phyloP scores from a whole-genome alignment of 148 eudicot genomes.

The Linanthus parryae region DNA sequence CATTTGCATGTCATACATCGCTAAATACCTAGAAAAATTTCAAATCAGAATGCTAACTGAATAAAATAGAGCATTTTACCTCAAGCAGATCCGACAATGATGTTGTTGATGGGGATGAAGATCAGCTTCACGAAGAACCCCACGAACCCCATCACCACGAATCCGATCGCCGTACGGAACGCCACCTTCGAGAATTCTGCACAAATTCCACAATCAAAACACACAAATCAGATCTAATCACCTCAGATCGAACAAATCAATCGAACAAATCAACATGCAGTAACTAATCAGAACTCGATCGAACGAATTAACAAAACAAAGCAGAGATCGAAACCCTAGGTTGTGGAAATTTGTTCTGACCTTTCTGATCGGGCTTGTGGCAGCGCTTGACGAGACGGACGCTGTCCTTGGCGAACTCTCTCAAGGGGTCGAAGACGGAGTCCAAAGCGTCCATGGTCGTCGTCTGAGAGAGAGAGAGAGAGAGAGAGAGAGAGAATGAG shows the following conservation, averaged over 20 bases:
- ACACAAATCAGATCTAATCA: no score
- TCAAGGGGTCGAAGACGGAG: slow-evolving; percentile 51
- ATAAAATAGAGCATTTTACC: slow-evolving; percentile 3
- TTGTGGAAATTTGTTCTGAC: slow-evolving; percentile 19
- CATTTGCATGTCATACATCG: no score
- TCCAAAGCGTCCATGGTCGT: slow-evolving; percentile 48
- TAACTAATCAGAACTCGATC: no score
- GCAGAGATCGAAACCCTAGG: no score
- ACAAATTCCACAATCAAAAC: no score
- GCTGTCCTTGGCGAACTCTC: slow-evolving; percentile 67
- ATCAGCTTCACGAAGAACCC: slow-evolving; percentile 46
- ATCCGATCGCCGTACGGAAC: slow-evolving; percentile 32
- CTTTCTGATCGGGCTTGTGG: slow-evolving; percentile 77
- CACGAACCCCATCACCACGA: slow-evolving; percentile 41
- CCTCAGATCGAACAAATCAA: no score
- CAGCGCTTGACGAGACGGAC: slow-evolving; percentile 62
- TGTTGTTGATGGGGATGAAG: slow-evolving; percentile 41
- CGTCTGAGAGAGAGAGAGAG: background rate
- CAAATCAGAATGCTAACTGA: no score
- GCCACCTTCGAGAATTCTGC: slow-evolving; percentile 42
- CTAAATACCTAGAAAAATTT: no score
- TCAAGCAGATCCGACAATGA: slow-evolving; percentile 42
- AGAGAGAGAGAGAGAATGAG: slow-evolving; percentile 1
- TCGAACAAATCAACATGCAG: no score
- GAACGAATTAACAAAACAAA: no score